phyloP scores from a whole-genome alignment of 768 basidiomycete species.

The Calocybe indica region DNA sequence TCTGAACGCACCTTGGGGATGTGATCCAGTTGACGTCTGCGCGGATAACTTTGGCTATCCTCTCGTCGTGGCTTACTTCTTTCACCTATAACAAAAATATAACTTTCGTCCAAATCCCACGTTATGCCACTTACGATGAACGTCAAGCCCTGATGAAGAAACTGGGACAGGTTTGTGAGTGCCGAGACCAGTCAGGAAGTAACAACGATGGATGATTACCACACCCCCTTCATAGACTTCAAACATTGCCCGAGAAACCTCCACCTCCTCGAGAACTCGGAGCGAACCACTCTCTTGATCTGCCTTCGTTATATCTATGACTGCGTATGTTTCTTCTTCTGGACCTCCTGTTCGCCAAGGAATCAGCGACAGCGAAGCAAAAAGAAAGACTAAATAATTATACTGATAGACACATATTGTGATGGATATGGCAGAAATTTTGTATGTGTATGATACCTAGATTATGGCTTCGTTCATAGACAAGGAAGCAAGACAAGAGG shows the following conservation, averaged over 20 bases:
- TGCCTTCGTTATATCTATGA: conserved; percentile 56
- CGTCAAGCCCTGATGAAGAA: conserved; percentile 82
- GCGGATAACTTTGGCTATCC: conserved; percentile 60
- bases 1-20: conserved; percentile 44
- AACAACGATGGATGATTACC: conserved; percentile 29
- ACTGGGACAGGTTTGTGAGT: conserved; percentile 33
- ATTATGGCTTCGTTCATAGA: background rate
- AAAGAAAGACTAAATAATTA: conserved; percentile 6
- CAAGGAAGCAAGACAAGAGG: background rate
- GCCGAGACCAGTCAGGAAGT: background rate
- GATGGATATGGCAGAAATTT: conserved; percentile 77
- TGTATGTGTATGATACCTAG: conserved; percentile 78
- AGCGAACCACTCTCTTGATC: conserved; percentile 23
- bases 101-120: background rate
- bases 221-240: conserved; percentile 89
- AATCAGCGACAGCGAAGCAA: background rate
- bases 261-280: conserved; percentile 72
- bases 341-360: conserved; percentile 36
- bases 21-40: conserved; percentile 87
- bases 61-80: conserved; percentile 77
- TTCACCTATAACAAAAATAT: conserved; percentile 42
- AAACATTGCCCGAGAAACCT: conserved; percentile 77
- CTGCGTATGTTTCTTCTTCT: conserved; percentile 72
- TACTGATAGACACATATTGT: conserved; percentile 64
- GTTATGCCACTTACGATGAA: conserved; percentile 51